phyloP scores from a whole-genome alignment of 495 filamentous ascomycete genomes.

The Hamigera avellanea region DNA sequence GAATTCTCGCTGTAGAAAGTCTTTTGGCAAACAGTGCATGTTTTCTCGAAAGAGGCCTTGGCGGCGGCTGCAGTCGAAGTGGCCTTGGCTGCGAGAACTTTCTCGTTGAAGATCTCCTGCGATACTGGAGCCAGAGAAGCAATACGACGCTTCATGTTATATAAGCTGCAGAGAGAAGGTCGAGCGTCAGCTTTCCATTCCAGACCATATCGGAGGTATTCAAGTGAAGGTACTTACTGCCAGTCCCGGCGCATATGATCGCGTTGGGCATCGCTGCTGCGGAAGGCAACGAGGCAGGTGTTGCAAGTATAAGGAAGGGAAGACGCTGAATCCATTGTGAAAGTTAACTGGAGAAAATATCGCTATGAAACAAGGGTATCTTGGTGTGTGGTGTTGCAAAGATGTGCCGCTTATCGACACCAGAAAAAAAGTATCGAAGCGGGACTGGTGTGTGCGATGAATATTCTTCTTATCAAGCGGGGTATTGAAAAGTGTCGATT shows the following conservation, averaged over 20 bases:
- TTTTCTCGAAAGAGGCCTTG: constrained; percentile 78
- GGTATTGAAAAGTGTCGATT: too few relatives aligned
- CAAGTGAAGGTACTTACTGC: constrained; percentile 58
- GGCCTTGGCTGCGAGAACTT: constrained; percentile 87
- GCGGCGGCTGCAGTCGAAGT: constrained; percentile 71
- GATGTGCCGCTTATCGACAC: too few relatives aligned
- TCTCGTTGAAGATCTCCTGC: constrained; percentile 89
- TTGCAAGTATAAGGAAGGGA: constrained; percentile 95
- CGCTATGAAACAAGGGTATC: too few relatives aligned
- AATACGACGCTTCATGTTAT: constrained; percentile 94
- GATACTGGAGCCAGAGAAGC: constrained; percentile 84
- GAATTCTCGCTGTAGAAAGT: constrained; percentile 94
- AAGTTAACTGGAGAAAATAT: too few relatives aligned
- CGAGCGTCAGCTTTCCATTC: constrained; percentile 1
- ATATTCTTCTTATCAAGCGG: constrained; percentile 9
- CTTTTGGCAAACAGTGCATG: constrained; percentile 75
- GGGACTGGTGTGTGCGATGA: background rate
- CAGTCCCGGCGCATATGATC: constrained; percentile 95
- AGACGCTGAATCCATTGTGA: constrained; percentile 1
- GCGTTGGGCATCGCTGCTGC: constrained; percentile 84
- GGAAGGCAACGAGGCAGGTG: constrained; percentile 92
- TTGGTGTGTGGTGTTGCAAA: too few relatives aligned
- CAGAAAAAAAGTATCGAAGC: background rate
- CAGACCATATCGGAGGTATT: background rate
- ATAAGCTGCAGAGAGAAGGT: constrained; percentile 48